phyloP scores from a whole-genome alignment of 1,284 basidiomycete genomes.

The Sporisorium sorghi region DNA sequence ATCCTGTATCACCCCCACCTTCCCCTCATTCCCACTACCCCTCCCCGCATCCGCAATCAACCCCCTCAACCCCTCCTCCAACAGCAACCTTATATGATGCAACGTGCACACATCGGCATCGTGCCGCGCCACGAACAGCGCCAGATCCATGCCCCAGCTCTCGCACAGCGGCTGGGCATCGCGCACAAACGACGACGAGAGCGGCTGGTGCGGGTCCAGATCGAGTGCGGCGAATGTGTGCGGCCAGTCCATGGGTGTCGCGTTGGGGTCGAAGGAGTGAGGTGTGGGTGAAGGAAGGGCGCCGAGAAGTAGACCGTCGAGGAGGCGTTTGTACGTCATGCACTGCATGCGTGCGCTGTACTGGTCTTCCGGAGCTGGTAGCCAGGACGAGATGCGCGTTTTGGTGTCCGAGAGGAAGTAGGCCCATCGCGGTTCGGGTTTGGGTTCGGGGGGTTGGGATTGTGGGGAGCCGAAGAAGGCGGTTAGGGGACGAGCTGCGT shows the following conservation, averaged over 20 bases:
- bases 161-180: slow-evolving; percentile 44
- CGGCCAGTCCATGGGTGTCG: slow-evolving; percentile 38
- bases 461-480: slow-evolving; percentile 29
- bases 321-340: slow-evolving; percentile 64
- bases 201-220: slow-evolving; percentile 31
- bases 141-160: slow-evolving; percentile 35
- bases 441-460: neutral
- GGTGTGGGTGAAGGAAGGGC: slow-evolving; percentile 12
- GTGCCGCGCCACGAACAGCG: slow-evolving; percentile 8
- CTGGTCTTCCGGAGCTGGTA: slow-evolving; percentile 56
- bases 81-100: slow-evolving; percentile 26
- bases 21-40: neutral
- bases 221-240: slow-evolving; percentile 23
- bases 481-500: slow-evolving; percentile 1
- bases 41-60: slow-evolving; percentile 20
- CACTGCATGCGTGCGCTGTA: slow-evolving; percentile 56
- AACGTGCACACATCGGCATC: slow-evolving; percentile 39
- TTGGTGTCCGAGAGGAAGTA: slow-evolving; percentile 62
- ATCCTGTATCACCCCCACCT: slow-evolving; percentile 20
- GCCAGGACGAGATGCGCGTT: slow-evolving; percentile 47
- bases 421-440: slow-evolving; percentile 16
- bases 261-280: slow-evolving; percentile 26
- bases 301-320: slow-evolving; percentile 46
- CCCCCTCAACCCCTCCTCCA: slow-evolving; percentile 29
- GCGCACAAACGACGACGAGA: slow-evolving; percentile 37